These are phyloP conservation scores for Leccinum imitatum DNA, from an alignment of 768 basidiomycete genomes.

Conservation along the genomic window DNA sequence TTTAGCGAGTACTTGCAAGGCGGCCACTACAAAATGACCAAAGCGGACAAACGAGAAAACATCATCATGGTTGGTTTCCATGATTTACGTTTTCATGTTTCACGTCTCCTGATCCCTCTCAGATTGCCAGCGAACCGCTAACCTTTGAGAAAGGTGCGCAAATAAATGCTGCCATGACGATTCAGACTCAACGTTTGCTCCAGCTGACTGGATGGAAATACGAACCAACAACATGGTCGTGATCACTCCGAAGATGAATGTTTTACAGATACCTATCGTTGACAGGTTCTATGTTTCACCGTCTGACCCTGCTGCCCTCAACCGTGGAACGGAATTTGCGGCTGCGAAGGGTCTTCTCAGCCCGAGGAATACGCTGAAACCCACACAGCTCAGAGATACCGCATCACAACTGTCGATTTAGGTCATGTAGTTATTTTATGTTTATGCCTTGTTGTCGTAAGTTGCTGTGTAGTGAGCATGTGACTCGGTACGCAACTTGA, in stretches of 20 bases:
- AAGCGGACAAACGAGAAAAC: constrained; percentile 92
- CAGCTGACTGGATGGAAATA: constrained; percentile 98
- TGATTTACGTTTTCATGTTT: constrained; percentile 5
- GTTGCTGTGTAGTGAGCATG: constrained; percentile 2
- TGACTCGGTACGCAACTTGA: constrained; percentile 7
- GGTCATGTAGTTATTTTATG: constrained; percentile 3
- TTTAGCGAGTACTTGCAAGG: constrained; percentile 89
- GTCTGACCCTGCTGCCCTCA: constrained; percentile 69
- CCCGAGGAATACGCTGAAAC: constrained; percentile 43
- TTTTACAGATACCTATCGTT: constrained; percentile 89
- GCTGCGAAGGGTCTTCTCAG: constrained; percentile 83
- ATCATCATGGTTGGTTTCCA: constrained; percentile 73
- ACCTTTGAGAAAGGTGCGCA: constrained; percentile 88
- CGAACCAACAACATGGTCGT: constrained; percentile 95
- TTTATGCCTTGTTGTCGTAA: not conserved
- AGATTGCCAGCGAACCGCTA: constrained; percentile 90
- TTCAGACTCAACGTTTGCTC: not conserved
- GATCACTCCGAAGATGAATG: constrained; percentile 93
- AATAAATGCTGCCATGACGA: not conserved
- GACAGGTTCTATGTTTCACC: constrained; percentile 93
- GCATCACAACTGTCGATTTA: constrained; percentile 24
- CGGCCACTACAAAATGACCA: constrained; percentile 93
- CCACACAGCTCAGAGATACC: constrained; percentile 22
- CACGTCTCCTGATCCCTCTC: constrained; percentile 9
- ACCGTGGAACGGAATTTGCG: constrained; percentile 79